Evolutionary conservation across 345 rosid species (phyloP), one percentile per base, ranked within the genome.

Genomic region (Gossypium thurberi): DNA sequence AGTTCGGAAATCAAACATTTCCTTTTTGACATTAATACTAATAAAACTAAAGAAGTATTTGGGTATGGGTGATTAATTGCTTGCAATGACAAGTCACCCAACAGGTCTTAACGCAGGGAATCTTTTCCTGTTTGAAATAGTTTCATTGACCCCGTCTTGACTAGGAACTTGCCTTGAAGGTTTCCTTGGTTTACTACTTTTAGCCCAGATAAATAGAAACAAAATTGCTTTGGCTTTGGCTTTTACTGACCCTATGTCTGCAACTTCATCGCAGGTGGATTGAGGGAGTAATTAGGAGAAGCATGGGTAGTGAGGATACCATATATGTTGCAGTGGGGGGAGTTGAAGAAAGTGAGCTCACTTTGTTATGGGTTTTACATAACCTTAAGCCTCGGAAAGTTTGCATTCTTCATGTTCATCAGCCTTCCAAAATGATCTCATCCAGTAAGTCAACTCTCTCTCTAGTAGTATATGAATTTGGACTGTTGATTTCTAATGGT

Each of bases 371-470:
- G 71, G 18, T 52, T 13, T 47, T 67, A 25, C 57, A 48, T 0
- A 67, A 67, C 23, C 71, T 67, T 47, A 8, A 18, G 1, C 56
- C 71, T 15, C 56, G 10, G 3, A 59, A 25, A 23, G 21, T 72
- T 21, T 85, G 84, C 76, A 79, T 85, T 68, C 81, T 85, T 80
- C 88, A 85, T 79, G 84, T 83, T 71, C 84, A 83, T 81, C 86
- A 81, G 76, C 84, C 86, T 15, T 70, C 75, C 40, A 18, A 65
- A 25, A 53, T 21, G 44, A 78, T 78, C 63, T 44, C 77, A 7
- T 25, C 64, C 40, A 13, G 81, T 78, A 74, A 74, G 74, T 72
- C 5, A 37, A 47, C 53, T 60, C 17, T 33, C 40, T 33, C 40
- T 33, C 40, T 33, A 33, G 40, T 33, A 33, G 7, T 33, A 33